Percentiles rank a stretch among this genome's conserved stretches.
These are phyloP conservation scores for Physcomitrium patens DNA, from an alignment of 225 moss, liverwort and hornwort genomes.

Conservation along the genomic window DNA sequence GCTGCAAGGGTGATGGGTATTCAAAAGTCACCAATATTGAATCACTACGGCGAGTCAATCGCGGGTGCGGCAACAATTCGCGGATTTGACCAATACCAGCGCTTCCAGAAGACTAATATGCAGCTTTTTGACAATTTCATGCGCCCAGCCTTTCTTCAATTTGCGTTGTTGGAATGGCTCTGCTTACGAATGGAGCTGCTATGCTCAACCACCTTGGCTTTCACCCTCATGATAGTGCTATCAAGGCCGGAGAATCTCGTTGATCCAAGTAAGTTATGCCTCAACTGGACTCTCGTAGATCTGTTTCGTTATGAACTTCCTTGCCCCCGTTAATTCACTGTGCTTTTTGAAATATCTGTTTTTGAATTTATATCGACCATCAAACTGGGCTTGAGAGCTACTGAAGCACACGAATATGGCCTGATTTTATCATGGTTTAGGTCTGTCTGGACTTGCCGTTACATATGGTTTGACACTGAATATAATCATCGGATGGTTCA, in stretches of 20 bases:
- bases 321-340: too few relatives aligned
- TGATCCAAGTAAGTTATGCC: constrained; percentile 68
- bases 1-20: constrained; percentile 70
- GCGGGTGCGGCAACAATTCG: constrained; percentile 94
- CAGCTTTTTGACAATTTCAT: constrained; percentile 66
- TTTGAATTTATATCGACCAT: too few relatives aligned
- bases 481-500: constrained; percentile 34
- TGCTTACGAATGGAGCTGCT: constrained; percentile 82
- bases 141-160: constrained; percentile 66
- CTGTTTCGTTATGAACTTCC: too few relatives aligned
- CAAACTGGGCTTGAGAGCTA: too few relatives aligned
- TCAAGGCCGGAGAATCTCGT: constrained; percentile 48
- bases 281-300: neutral
- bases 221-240: constrained; percentile 65
- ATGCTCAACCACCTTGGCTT: constrained; percentile 62
- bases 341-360: too few relatives aligned
- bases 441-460: constrained; percentile 36
- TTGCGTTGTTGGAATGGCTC: constrained; percentile 85
- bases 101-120: constrained; percentile 76
- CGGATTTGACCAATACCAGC: constrained; percentile 71
- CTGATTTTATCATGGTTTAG: too few relatives aligned
- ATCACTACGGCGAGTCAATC: constrained; percentile 91
- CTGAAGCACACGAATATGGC: too few relatives aligned
- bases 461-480: constrained; percentile 52
- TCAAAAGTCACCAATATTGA: constrained; percentile 78